Percentiles rank a stretch among this genome's conserved stretches.
Conservation (phyloP, 768 basidiomycete species). For the Agaricus blazei region DNA sequence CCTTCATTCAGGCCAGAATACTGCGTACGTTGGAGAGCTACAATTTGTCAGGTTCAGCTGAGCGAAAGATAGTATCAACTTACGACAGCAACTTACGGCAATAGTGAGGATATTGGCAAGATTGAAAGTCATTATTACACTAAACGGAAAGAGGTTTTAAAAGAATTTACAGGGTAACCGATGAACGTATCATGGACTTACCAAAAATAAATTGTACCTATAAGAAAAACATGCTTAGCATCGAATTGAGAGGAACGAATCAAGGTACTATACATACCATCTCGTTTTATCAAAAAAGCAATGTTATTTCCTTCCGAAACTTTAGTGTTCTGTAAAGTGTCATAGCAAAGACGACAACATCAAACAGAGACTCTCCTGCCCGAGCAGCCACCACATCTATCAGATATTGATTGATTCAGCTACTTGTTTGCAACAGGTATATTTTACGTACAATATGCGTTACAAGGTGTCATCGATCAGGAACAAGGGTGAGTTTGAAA, state of each 20-base stretch:
- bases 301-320: conserved; percentile 13
- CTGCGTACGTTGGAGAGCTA: no score
- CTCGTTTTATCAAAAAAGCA: conserved; percentile 28
- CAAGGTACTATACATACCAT: conserved; percentile 24
- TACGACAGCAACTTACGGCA: no score
- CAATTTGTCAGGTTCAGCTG: no score
- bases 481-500: no score
- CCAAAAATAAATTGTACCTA: conserved; percentile 39
- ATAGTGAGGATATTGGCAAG: conserved; percentile 11
- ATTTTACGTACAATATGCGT: no score
- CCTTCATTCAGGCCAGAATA: no score
- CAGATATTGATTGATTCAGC: no score
- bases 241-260: not conserved
- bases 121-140: not conserved
- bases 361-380: conserved; percentile 33
- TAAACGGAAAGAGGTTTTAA: not conserved
- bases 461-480: no score
- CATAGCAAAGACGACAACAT: conserved; percentile 33
- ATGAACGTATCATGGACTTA: conserved; percentile 10
- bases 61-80: not conserved
- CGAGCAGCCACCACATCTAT: conserved; percentile 30
- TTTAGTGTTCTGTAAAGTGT: conserved; percentile 31
- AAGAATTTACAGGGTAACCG: not conserved
- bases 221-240: not conserved
- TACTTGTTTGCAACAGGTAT: no score